Conservation (phyloP, 768 basidiomycete genomes). For the Lactarius quietus region DNA sequence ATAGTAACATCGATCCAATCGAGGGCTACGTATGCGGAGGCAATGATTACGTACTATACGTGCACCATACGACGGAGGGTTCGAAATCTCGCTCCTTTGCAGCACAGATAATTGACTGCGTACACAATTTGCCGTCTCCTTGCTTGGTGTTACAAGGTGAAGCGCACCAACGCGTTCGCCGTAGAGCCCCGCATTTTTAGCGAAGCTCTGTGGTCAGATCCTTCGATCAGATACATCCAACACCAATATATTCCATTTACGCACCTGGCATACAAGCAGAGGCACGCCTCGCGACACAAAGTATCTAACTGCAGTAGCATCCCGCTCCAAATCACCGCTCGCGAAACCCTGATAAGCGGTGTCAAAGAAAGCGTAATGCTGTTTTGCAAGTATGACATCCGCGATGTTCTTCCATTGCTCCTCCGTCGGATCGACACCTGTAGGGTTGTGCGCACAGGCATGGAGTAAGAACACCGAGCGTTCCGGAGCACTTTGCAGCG, state of each 20-base stretch:
- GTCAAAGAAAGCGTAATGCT: slow-evolving; percentile 91
- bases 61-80: slow-evolving; percentile 89
- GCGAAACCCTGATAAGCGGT: slow-evolving; percentile 98
- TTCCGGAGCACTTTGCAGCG: slow-evolving; percentile 60
- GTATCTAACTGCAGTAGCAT: slow-evolving; percentile 87
- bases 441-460: slow-evolving; percentile 96
- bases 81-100: slow-evolving; percentile 92
- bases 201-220: slow-evolving; percentile 68
- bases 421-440: slow-evolving; percentile 87
- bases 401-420: slow-evolving; percentile 85
- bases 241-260: slow-evolving; percentile 24
- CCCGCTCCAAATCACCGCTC: slow-evolving; percentile 84
- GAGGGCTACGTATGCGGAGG: not conserved
- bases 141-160: slow-evolving; percentile 65
- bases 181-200: slow-evolving; percentile 95
- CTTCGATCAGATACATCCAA: not conserved
- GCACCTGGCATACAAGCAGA: slow-evolving; percentile 83
- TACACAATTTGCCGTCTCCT: slow-evolving; percentile 67
- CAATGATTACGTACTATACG: slow-evolving; percentile 56
- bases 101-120: slow-evolving; percentile 89
- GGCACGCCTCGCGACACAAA: slow-evolving; percentile 76
- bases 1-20: slow-evolving; percentile 4
- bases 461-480: slow-evolving; percentile 89
- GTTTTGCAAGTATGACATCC: slow-evolving; percentile 61
- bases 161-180: slow-evolving; percentile 94